Evolutionary conservation across 495 filamentous ascomycete species (phyloP), one percentile per base, ranked within the genome.

Genomic region (Corynascus novoguineensis): DNA sequence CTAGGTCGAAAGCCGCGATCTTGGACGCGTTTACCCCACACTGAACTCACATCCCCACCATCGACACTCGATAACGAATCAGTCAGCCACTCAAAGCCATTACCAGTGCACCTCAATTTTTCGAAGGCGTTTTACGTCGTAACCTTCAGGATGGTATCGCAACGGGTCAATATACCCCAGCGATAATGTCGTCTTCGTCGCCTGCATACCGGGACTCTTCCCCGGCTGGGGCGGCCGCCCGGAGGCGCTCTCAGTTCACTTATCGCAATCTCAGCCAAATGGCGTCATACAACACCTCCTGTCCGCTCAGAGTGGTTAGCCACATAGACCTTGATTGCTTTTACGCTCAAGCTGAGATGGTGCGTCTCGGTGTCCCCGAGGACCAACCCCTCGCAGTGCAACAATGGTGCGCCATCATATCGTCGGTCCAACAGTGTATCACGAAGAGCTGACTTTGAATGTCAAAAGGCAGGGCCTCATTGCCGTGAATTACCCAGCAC

Each of bases 281-380:
- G 35, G 80, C 83, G 21, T 78, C 84, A 12, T 88, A 81, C 54
- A 85, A 83, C 2, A 76, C 84, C 0, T 81, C 82, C 5, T 89
- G 84, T 48, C 93, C 91, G 15, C 78, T 98, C 15, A 85, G 93
- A 48, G 86, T 92, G 12, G 84, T 96, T 48, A 89, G 91, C 19
- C 93, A 97, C 66, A 81, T 97, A 57, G 93, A 98, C 68, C 83
- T 98, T 60, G 93, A 98, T 80, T 93, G 92, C 46, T 97, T 97
- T 72, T 98, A 98, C 64, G 93, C 95, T 4, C 93, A 98, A 79
- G 96, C 87, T 61, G 93, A 97, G 70, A 91, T 89, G 79, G 84
- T 95, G 4, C 85, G 95, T 8, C 77, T 97, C 34, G 85, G 82
- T 11, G 78, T 88, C 11, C 73, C 86, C 35, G 83, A 87, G 55